Evolutionary conservation across 1,284 basidiomycete species (phyloP).

Genomic region (Malassezia nana): DNA sequence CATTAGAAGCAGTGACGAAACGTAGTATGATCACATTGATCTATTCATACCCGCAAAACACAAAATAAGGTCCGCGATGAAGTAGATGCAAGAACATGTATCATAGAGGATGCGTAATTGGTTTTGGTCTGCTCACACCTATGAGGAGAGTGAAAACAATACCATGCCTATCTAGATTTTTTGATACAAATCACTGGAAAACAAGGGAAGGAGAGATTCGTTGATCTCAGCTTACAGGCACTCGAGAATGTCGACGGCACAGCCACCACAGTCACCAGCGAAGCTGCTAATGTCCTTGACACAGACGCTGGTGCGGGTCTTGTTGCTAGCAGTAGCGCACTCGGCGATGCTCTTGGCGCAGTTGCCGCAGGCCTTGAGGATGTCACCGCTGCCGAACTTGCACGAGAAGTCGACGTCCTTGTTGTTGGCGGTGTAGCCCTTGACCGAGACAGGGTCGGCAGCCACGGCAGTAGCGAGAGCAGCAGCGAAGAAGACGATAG

Average conservation of each 20-base stretch:
- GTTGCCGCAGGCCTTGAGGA: conserved; percentile 7
- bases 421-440: conserved; percentile 1
- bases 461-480: neutral
- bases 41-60: too few species aligned
- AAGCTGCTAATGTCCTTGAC: neutral
- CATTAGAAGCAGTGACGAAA: too few species aligned
- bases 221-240: conserved; percentile 9
- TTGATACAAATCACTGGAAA: too few species aligned
- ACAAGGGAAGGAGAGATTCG: too few species aligned
- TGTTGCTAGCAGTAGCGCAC: conserved; percentile 1
- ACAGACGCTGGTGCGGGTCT: neutral
- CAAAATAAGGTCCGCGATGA: too few species aligned
- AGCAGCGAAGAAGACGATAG: neutral
- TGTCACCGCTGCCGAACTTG: conserved; percentile 13
- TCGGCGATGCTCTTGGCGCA: conserved; percentile 7
- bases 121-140: too few species aligned
- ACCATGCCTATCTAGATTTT: too few species aligned
- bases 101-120: too few species aligned
- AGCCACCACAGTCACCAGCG: conserved; percentile 7
- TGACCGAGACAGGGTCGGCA: neutral
- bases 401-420: neutral
- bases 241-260: conserved; percentile 9
- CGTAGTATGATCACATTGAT: too few species aligned
- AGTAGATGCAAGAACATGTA: too few species aligned
- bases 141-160: too few species aligned